Conservation (phyloP, 163 green algal genomes). For the Scenedesmus sp. region DNA sequence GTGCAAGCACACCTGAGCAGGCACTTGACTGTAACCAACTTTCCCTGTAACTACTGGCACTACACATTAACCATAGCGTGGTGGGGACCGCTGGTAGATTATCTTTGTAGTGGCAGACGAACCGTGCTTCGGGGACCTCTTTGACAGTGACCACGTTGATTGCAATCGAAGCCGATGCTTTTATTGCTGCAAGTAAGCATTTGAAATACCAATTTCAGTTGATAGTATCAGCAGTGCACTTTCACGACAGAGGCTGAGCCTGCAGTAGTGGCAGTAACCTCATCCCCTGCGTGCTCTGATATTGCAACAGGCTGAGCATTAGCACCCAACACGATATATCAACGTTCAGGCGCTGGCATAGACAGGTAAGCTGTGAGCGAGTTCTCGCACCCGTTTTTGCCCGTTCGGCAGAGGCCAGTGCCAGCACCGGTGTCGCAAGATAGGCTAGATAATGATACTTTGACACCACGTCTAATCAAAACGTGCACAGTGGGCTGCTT, state of each 20-base stretch:
- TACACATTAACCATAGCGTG: neutral
- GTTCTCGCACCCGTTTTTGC: neutral
- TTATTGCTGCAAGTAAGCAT: neutral
- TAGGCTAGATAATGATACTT: too few relatives aligned
- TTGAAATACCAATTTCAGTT: neutral
- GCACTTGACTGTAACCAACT: neutral
- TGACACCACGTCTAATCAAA: too few relatives aligned
- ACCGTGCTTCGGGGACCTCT: neutral
- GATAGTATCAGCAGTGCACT: neutral
- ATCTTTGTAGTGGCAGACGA: slow-evolving; percentile 4
- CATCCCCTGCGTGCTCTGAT: neutral
- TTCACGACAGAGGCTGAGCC: neutral
- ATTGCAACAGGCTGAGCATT: neutral
- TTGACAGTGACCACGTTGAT: neutral
- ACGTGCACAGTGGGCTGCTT: neutral
- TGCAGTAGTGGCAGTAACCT: neutral
- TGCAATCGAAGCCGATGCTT: neutral
- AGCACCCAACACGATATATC: too few relatives aligned
- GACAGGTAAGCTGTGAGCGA: neutral
- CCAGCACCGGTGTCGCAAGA: neutral
- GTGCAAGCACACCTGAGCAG: neutral
- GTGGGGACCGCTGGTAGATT: neutral
- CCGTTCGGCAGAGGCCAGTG: neutral
- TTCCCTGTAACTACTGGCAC: neutral
- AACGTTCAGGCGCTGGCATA: neutral